Percentiles rank a stretch among this genome's conserved stretches.
phyloP scores from a whole-genome alignment of 352 stramenopile species.

The Globisporangium radiosum region DNA sequence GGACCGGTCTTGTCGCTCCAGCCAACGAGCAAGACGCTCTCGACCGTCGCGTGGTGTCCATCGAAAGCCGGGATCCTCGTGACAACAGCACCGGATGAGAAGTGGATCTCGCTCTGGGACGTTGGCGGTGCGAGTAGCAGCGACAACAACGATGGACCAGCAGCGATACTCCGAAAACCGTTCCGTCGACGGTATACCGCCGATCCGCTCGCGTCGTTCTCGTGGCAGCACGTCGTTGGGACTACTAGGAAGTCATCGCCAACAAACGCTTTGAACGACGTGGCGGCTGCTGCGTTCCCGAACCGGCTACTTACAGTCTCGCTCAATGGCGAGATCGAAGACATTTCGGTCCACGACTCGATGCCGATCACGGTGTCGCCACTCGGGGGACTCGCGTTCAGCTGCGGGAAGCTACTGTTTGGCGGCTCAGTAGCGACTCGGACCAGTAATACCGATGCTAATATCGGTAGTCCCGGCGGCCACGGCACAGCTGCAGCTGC shows the following conservation, averaged over 20 bases:
- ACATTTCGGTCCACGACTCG: slow-evolving; percentile 84
- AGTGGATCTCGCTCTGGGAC: slow-evolving; percentile 83
- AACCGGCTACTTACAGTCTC: slow-evolving; percentile 75
- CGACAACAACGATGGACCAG: slow-evolving; percentile 25
- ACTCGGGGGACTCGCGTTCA: slow-evolving; percentile 62
- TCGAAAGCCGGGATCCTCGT: slow-evolving; percentile 77
- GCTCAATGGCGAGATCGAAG: slow-evolving; percentile 67
- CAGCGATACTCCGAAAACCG: slow-evolving; percentile 51
- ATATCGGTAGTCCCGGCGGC: slow-evolving; percentile 11
- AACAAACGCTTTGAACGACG: slow-evolving; percentile 22
- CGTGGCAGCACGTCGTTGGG: slow-evolving; percentile 56
- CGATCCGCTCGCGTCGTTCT: slow-evolving; percentile 70
- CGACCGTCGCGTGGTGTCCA: slow-evolving; percentile 79
- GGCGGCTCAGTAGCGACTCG: slow-evolving; percentile 22
- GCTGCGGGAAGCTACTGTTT: slow-evolving; percentile 67
- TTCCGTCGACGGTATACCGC: slow-evolving; percentile 75
- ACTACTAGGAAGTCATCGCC: not conserved
- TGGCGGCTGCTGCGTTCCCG: slow-evolving; percentile 58
- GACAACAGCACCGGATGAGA: slow-evolving; percentile 68
- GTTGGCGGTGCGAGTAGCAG: slow-evolving; percentile 33
- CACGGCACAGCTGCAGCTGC: slow-evolving; percentile 32
- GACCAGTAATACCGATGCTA: not conserved
- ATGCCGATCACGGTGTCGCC: slow-evolving; percentile 80
- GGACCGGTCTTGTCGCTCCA: slow-evolving; percentile 69
- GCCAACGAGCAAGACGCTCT: slow-evolving; percentile 60